Evolutionary conservation across 2,329 filamentous ascomycete species (phyloP), one percentile per base, ranked within the genome.

Genomic region (Aurifilum marmelostoma): DNA sequence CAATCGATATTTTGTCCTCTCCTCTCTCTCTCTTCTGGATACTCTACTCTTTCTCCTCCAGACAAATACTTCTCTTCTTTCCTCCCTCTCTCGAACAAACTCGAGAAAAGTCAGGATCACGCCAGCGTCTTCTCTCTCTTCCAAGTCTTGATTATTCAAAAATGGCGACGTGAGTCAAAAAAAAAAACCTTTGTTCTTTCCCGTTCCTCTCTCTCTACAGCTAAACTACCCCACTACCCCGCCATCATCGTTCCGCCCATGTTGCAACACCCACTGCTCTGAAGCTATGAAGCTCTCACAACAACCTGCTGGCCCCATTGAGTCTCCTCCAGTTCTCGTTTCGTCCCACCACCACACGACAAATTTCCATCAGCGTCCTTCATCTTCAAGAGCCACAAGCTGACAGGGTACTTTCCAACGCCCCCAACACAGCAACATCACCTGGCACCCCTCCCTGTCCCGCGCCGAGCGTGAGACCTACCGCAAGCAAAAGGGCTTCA

Each of bases 401-500:
- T 64, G 70, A 71, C 60, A 69, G 12, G 4, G 18, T 63, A 65
- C n/a, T 34, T 61, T 21, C 61, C 16, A 39, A 39, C 66, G 72
- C 65, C 70, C 14, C n/a, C n/a, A n/a, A n/a, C 18, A 71, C 78
- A 96, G 92, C 80, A 96, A 96, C 86, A 95, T 96, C 80, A 95
- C 92, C 80, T 96, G 92, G 92, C 92, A 96, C 85, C 85, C 90
- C 11, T 92, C 91, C 72, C 90, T 96, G 78, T 91, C 91, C 67
- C 91, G 92, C 81, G 80, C 84, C 72, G 92, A 96, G 87, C 92
- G 92, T 80, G 90, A 88, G 81, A 79, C 85, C 74, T 83, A 88
- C 75, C 92, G 93, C 81, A 89, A 90, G 80, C 96, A 99, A 82
- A 88, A 89, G 74, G 96, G 96, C 79, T 91, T 97, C 79, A 99